phyloP scores from a whole-genome alignment of 805 yeast species.

The Hanseniaspora meyeri region DNA sequence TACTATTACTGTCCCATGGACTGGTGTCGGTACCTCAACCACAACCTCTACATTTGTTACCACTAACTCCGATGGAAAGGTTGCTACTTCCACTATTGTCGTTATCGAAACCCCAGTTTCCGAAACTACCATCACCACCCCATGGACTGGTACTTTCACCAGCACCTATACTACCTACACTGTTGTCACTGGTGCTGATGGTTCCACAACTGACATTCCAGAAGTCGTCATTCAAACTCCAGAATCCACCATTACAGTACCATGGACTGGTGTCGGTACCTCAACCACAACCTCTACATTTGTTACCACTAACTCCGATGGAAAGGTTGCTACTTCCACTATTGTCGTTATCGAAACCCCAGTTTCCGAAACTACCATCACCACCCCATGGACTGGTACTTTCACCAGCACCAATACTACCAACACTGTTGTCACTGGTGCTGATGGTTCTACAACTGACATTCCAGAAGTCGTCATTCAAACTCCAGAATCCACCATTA shows the following conservation, averaged over 20 bases:
- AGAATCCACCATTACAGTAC: neutral
- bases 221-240: neutral
- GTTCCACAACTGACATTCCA: neutral
- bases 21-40: too few species aligned
- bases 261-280: neutral
- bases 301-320: neutral
- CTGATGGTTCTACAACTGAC: slow-evolving; percentile 14
- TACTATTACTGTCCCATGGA: neutral
- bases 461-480: slow-evolving; percentile 13
- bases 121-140: neutral
- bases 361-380: neutral
- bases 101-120: too few species aligned
- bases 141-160: neutral
- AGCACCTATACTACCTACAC: neutral
- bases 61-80: too few species aligned
- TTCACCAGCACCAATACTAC: neutral
- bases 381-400: neutral
- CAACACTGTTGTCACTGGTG: slow-evolving; percentile 3
- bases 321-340: neutral
- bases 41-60: too few species aligned
- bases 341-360: neutral
- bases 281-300: neutral
- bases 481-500: too few species aligned
- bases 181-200: neutral
- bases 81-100: too few species aligned